Evolutionary conservation across 106 monocot species (phyloP).

Genomic region (Acanthochlamys bracteata): DNA sequence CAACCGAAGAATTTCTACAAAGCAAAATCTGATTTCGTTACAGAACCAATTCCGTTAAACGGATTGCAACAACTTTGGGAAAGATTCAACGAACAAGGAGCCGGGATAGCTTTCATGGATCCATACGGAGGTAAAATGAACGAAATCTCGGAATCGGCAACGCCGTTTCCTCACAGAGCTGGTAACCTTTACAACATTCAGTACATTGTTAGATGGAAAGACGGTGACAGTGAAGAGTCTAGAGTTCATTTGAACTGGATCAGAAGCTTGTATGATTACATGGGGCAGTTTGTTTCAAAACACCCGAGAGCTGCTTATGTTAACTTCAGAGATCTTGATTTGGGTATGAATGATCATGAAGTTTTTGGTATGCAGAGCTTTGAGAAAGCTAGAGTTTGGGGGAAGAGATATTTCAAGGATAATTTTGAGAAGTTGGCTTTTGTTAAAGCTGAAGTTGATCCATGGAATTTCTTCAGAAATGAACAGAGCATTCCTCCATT

Average conservation of each 20-base stretch:
- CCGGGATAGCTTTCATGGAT: neutral
- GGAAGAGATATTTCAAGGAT: constrained; percentile 17
- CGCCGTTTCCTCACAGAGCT: neutral
- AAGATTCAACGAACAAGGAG: neutral
- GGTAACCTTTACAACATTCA: constrained; percentile 11
- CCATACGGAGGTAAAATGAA: constrained; percentile 13
- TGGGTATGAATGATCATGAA: constrained; percentile 40
- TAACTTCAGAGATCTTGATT: constrained; percentile 8
- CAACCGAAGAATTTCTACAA: constrained; percentile 9
- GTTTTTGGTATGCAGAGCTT: constrained; percentile 10
- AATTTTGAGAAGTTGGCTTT: constrained; percentile 18
- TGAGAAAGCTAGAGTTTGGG: constrained; percentile 16
- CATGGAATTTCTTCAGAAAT: constrained; percentile 22
- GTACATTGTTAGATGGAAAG: constrained; percentile 7
- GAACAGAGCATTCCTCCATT: constrained; percentile 31
- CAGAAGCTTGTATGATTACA: neutral
- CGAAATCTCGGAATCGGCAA: constrained; percentile 3
- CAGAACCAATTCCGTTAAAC: constrained; percentile 4
- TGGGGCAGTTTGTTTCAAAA: constrained; percentile 23
- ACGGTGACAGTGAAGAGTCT: neutral
- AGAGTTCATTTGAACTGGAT: neutral
- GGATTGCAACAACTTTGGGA: constrained; percentile 19
- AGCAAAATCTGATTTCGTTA: constrained; percentile 30
- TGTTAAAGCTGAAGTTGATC: constrained; percentile 28
- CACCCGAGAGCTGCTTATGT: constrained; percentile 16